phyloP scores from a whole-genome alignment of 768 basidiomycete genomes.

The Lactarius hengduanensis region DNA sequence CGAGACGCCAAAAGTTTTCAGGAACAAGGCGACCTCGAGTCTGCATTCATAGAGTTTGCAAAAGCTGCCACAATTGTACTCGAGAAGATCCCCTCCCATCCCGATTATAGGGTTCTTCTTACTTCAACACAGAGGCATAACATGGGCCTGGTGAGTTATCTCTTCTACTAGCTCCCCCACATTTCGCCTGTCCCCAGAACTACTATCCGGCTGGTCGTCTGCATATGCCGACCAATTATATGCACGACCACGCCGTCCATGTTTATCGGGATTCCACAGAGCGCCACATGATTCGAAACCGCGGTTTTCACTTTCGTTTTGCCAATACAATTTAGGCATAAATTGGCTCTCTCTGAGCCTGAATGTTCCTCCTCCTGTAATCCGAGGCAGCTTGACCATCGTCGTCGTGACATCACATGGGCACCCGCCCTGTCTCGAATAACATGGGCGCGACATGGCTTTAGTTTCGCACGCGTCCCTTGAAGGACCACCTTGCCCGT shows the following conservation, averaged over 20 bases:
- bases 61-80: constrained; percentile 75
- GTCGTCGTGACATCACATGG: neutral
- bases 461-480: neutral
- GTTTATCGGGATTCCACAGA: neutral
- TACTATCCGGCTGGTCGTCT: constrained; percentile 7
- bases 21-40: constrained; percentile 58
- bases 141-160: constrained; percentile 60
- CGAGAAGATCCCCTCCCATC: constrained; percentile 73
- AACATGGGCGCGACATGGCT: neutral
- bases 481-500: neutral
- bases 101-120: constrained; percentile 58
- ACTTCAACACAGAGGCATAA: constrained; percentile 60
- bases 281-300: neutral
- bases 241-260: neutral
- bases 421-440: neutral
- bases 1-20: constrained; percentile 36
- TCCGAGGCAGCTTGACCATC: neutral
- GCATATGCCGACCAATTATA: constrained; percentile 1
- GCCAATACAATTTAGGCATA: neutral
- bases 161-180: constrained; percentile 18
- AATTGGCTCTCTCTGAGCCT: neutral
- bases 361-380: neutral
- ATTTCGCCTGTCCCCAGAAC: constrained; percentile 2
- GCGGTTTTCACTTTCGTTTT: neutral
- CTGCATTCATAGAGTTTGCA: constrained; percentile 70